Evolutionary conservation across 495 filamentous ascomycete species (phyloP), one percentile per base, ranked within the genome.

Genomic region (Daldinia loculata): DNA sequence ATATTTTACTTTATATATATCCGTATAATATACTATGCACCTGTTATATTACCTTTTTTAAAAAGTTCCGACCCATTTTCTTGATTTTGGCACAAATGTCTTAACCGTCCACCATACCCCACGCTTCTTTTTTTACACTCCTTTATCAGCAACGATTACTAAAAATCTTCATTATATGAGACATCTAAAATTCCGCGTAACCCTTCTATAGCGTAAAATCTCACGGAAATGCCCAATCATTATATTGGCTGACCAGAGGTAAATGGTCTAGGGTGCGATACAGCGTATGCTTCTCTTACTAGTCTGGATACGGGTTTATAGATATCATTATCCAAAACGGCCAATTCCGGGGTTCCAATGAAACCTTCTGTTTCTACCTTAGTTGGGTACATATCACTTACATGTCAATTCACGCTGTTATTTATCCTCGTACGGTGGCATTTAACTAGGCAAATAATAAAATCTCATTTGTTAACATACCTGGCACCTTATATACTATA

Each of bases 281-380:
- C 8, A 22, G 6, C 41, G 39, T 19, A 45, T 45, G n/a, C 41
- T 45, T 22, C 41, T 22, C 41, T 22, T 45, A 45, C 41, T 45
- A 45, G 41, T 45, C 41, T 45, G 1, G 19, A 22, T 19, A 45
- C 41, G 17, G 17, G 19, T 22, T 45, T 45, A 45, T 22, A 45
- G 17, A 45, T 45, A 45, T 17, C n/a, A 24, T 38, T 36, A 6
- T 38, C 6, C 19, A 30, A 5, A 14, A 24, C 60, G 27, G 60
- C 29, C 58, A 41, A 68, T 57, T 63, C 43, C 41, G 66, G 66
- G 15, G 15, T 51, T n/a, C 22, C 17, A 63, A 51, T 69, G 52
- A 52, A 32, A 69, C 66, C 59, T 69, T 69, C 66, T 69, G 22
- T 41, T 63, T 58, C 39, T 17, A 58, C 43, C 43, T 24, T 48